These are phyloP conservation scores for Solanum piurae DNA, from an alignment of 257 asterid genomes.

Conservation along the genomic window DNA sequence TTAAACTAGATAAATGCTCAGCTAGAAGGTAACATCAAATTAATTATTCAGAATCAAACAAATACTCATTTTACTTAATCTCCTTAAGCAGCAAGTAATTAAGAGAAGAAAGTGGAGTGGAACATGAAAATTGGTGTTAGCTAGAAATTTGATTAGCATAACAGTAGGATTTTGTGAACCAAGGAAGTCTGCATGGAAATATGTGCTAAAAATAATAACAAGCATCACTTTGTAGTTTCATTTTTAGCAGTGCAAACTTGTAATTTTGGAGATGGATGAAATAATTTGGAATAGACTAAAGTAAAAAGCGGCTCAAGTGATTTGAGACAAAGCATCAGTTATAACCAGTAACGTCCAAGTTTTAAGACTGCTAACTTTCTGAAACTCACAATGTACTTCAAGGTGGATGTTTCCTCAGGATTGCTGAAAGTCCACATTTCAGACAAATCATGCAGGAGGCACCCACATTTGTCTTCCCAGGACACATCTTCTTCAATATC, in stretches of 20 bases:
- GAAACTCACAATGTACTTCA: conserved; percentile 65
- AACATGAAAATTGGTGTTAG: neutral
- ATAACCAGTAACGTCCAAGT: neutral
- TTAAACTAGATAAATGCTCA: neutral
- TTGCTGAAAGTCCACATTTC: conserved; percentile 69
- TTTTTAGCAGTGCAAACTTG: neutral
- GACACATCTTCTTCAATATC: conserved; percentile 32
- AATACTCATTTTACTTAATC: neutral
- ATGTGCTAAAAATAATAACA: neutral
- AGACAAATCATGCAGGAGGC: conserved; percentile 59
- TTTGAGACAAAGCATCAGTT: neutral
- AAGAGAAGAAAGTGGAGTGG: neutral
- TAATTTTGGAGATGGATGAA: neutral
- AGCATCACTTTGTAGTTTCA: neutral
- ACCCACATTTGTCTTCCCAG: conserved; percentile 73
- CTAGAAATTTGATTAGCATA: neutral
- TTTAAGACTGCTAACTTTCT: neutral
- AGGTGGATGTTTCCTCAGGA: conserved; percentile 64
- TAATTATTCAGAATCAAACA: neutral
- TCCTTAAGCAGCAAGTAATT: neutral
- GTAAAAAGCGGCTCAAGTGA: neutral
- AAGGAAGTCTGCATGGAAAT: neutral
- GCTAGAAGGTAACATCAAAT: neutral
- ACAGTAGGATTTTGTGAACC: neutral
- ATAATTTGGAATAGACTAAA: neutral